These are phyloP conservation scores for Passalora sequoiae DNA, from an alignment of 2,329 filamentous ascomycete species.

Conservation along the genomic window DNA sequence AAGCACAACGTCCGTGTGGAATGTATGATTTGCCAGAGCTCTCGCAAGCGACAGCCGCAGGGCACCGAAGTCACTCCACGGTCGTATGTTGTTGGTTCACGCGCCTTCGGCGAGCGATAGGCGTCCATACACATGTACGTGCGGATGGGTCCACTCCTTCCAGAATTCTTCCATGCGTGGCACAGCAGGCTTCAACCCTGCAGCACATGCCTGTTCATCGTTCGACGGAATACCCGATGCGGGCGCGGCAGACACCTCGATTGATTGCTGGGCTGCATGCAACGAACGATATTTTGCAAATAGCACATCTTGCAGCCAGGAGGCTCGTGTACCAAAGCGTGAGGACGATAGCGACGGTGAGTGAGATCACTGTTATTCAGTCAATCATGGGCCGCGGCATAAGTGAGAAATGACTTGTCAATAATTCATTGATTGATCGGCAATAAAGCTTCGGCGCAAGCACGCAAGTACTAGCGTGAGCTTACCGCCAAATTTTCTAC, in stretches of 20 bases:
- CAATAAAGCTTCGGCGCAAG: too few relatives aligned
- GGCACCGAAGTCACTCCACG: background rate
- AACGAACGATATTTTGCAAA: too few relatives aligned
- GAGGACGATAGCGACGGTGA: background rate
- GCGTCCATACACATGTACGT: too few relatives aligned
- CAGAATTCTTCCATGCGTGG: background rate
- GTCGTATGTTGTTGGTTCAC: background rate
- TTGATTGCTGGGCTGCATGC: background rate
- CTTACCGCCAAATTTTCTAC: too few relatives aligned
- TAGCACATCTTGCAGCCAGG: too few relatives aligned
- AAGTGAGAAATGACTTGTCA: background rate
- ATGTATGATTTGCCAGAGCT: background rate
- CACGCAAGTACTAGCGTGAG: too few relatives aligned
- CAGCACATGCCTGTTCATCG: background rate
- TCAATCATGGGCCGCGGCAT: background rate
- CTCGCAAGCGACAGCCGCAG: background rate
- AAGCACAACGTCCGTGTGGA: background rate
- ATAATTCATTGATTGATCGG: background rate
- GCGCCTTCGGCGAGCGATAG: background rate
- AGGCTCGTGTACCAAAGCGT: too few relatives aligned
- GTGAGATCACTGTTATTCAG: background rate
- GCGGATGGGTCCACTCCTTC: background rate
- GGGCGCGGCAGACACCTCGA: background rate
- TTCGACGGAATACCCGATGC: background rate
- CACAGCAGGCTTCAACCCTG: background rate